Evolutionary conservation across 176 grass and related monocot species (phyloP), one percentile per base, ranked within the genome.

Genomic region (Eleusine indica): DNA sequence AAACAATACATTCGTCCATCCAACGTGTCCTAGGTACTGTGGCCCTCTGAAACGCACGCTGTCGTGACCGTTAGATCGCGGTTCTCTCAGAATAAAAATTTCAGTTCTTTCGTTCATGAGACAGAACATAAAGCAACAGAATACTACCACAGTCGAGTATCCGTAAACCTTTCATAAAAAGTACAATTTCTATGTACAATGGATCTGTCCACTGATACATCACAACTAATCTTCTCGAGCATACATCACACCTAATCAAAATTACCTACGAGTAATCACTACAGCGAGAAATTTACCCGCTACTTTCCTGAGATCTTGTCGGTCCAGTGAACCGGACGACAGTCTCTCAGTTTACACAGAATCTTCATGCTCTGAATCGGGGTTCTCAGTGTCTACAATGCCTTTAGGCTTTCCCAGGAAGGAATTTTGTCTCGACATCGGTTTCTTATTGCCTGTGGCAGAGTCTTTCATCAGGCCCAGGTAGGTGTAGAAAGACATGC

Each of bases 401-500:
- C 56, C 56, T 58, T 87, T 89, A 0, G 91, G 85, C 54, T 88
- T 98, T 37, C 40, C 80, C 51, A 82, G 9, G 44, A 90, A 83
- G 13, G 88, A 87, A 35, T 87, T 80, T 0, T 82, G 71, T 15
- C 75, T 83, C 22, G 84, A 90, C 11, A 80, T 52, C 25, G 43
- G 85, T 54, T 87, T 81, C 61, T 89, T 94, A n/a, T 68, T 62
- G 61, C 29, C n/a, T 15, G 73, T 67, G 0, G 13, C 61, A 0
- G 85, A 46, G 22, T 94, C 91, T 71, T 71, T 86, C n/a, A 83
- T 86, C n/a, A 83, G 60, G 2, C 89, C 79, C 38, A 95, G 89
- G 68, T 95, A 95, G 16, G 96, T 93, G 85, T 98, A 98, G 82
- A 88, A 87, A 18, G 96, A 93, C 96, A 98, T 95, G 56, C 93